Base-by-base conservation (phyloP, 129 eudicot genomes). In the Gnaphalium uliginosum region DNA sequence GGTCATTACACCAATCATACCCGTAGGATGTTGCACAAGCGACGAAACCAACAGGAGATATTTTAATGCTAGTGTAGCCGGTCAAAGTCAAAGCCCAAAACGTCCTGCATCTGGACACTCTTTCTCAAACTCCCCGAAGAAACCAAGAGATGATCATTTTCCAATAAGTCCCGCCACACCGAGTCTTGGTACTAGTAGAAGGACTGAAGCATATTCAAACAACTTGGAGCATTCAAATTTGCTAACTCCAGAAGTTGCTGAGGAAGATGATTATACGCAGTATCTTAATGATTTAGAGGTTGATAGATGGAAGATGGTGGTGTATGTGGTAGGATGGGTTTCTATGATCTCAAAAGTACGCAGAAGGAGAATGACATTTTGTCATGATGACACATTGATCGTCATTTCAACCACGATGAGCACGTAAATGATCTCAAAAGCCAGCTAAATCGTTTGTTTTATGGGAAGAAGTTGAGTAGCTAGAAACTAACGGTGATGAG, bases 41-140 rank as follows among this genome's bases (percentile, higher is more conserved):
- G 8, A 2, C 39, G 17, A 2, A 17, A 54, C 56, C 33, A 2
- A 2, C 53, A 5, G 5, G 53, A 37, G 64, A 71, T 29, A 71
- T 27, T 22, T 2, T 9, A 19, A 10, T 61, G 30, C 7, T 74
- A 41, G 62, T 41, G 59, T 11, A 46, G 29, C 26, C 4, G 24
- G 82, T 78, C 81, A 69, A 69, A 61, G 66, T 71, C 78, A 62
- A 51, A 79, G 78, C 32, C 82, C 73, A 57, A 79, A 79, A 51
- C 78, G 78, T 50, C 72, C 82, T n/a, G 78, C 78, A 33, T 51
- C 30, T 24, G 82, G 72, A 72, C 78, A 72, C 2, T 11, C 43
- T 7, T 10, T 53, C 68, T 71, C 82, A 79, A 71, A 71, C 30
- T 71, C 78, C 67, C 78, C 78, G 0, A 79, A 79, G 39, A 73